Evolutionary conservation across 148 eudicot genomes (phyloP).

Genomic region (Selenicereus undatus): DNA sequence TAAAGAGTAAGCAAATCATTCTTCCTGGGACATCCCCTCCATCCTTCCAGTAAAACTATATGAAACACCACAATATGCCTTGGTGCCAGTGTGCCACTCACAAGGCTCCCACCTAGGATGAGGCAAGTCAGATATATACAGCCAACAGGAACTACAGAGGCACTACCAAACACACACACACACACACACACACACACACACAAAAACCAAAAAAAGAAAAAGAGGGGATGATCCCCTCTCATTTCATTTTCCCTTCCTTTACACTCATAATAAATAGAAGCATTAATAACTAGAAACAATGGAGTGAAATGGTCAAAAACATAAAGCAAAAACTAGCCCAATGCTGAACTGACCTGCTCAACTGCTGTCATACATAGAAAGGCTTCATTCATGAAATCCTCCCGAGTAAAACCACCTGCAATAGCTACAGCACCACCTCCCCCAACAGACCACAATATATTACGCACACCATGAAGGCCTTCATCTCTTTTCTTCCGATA

Average conservation of each 20-base stretch:
- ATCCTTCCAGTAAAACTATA: neutral
- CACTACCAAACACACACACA: neutral
- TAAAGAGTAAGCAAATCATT: neutral
- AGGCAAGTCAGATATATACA: neutral
- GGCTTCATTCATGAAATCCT: slow-evolving; percentile 91
- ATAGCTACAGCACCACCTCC: slow-evolving; percentile 97
- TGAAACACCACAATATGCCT: neutral
- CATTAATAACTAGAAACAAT: slow-evolving; percentile 6
- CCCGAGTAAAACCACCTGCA: slow-evolving; percentile 90
- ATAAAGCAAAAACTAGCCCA: slow-evolving; percentile 1
- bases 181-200: no score
- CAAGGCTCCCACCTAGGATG: neutral
- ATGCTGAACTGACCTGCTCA: slow-evolving; percentile 64
- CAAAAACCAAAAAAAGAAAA: neutral
- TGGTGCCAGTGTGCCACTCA: neutral
- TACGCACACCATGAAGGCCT: slow-evolving; percentile 95
- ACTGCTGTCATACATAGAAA: slow-evolving; percentile 84
- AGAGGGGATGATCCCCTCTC: neutral
- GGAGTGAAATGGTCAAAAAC: neutral
- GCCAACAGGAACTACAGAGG: neutral
- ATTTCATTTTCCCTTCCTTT: neutral
- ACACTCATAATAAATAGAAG: neutral
- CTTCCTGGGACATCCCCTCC: neutral
- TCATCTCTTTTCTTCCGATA: slow-evolving; percentile 64
- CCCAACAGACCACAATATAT: slow-evolving; percentile 95